Evolutionary conservation across 2,329 filamentous ascomycete genomes (phyloP).

Genomic region (Proliferodiscus dingleyae): DNA sequence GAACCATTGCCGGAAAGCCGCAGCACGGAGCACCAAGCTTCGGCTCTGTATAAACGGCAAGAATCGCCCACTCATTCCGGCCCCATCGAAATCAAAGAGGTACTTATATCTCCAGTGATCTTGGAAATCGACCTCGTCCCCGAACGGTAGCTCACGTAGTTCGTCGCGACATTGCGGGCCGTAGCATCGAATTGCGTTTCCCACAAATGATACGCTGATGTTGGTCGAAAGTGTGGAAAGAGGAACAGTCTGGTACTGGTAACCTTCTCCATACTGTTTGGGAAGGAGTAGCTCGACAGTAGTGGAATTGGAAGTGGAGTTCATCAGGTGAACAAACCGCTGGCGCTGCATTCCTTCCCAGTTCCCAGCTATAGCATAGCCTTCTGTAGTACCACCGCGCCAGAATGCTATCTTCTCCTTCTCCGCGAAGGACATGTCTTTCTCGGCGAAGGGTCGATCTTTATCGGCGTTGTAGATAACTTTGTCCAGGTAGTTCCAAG

Average conservation of each 20-base stretch:
- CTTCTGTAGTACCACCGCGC: slow-evolving; percentile 48
- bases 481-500: slow-evolving; percentile 37
- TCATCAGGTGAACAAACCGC: slow-evolving; percentile 52
- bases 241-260: slow-evolving; percentile 38
- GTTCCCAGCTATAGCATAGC: slow-evolving; percentile 42
- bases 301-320: slow-evolving; percentile 38
- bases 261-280: slow-evolving; percentile 31
- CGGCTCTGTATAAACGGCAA: slow-evolving; percentile 46
- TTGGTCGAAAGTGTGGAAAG: slow-evolving; percentile 34
- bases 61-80: slow-evolving; percentile 46
- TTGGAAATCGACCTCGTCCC: slow-evolving; percentile 28
- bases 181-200: slow-evolving; percentile 33
- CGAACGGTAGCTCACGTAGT: slow-evolving; percentile 26
- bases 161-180: slow-evolving; percentile 32
- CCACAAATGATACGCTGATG: slow-evolving; percentile 36
- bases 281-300: slow-evolving; percentile 21
- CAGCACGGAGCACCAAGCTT: slow-evolving; percentile 53
- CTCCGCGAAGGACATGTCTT: slow-evolving; percentile 35
- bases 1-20: slow-evolving; percentile 61
- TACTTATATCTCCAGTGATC: slow-evolving; percentile 45
- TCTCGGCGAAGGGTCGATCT: slow-evolving; percentile 35
- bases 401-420: slow-evolving; percentile 49
- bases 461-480: too few species aligned
- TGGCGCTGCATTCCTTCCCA: slow-evolving; percentile 58
- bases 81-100: slow-evolving; percentile 55